A percentile compares a stretch with the other conserved stretches of the same genome.
Conservation (phyloP, 306 rosid genomes). For the Sicyos baderoa region DNA sequence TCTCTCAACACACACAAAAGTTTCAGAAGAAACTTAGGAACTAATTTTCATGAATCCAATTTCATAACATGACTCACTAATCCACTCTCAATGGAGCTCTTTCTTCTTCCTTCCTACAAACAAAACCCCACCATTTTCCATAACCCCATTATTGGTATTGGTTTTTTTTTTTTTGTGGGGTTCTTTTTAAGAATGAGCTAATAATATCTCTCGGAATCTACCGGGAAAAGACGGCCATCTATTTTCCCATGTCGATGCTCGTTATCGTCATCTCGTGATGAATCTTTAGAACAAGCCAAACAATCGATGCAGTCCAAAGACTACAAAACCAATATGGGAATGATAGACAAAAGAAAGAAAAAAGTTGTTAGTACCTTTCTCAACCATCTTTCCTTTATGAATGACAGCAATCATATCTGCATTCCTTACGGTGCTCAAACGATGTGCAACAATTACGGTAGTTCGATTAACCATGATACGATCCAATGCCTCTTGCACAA, state of each 20-base stretch:
- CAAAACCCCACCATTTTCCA: constrained; percentile 35
- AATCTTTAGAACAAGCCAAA: constrained; percentile 26
- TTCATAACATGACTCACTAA: constrained; percentile 28
- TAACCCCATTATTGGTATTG: constrained; percentile 48
- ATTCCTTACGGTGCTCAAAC: constrained; percentile 41
- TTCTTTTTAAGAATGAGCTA: constrained; percentile 23
- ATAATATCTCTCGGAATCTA: constrained; percentile 24
- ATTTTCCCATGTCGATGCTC: constrained; percentile 43
- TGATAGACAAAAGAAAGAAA: not conserved
- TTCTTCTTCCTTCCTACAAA: constrained; percentile 39
- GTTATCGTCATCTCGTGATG: constrained; percentile 30
- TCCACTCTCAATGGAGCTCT: constrained; percentile 41
- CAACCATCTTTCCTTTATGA: constrained; percentile 42
- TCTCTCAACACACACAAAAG: not conserved
- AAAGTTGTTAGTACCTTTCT: constrained; percentile 27
- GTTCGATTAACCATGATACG: constrained; percentile 40
- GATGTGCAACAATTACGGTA: constrained; percentile 43
- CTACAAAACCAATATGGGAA: not conserved
- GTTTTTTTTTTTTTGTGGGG: not conserved
- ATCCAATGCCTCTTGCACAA: constrained; percentile 44
- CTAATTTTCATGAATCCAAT: constrained; percentile 4
- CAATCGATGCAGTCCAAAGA: constrained; percentile 28
- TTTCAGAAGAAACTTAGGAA: constrained; percentile 17
- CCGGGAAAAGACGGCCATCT: constrained; percentile 39
- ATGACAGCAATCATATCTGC: constrained; percentile 43